Evolutionary conservation across 2,329 filamentous ascomycete species (phyloP), one percentile per base, ranked within the genome.

Genomic region (Monosporascus sp.): DNA sequence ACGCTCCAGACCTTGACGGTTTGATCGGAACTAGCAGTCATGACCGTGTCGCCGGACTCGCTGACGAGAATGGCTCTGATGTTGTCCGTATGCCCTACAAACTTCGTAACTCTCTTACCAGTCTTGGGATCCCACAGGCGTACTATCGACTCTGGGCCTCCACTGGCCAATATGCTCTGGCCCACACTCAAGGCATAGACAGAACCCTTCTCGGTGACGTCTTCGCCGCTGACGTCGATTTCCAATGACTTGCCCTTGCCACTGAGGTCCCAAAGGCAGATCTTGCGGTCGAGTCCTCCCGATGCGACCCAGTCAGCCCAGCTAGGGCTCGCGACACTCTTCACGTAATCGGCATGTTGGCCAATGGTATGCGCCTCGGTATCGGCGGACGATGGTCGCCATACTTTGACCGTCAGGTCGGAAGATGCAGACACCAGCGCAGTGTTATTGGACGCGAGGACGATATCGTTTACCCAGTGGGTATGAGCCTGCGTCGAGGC

Each of bases 1-100:
- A 97, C 86, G 60, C 92, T 97, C 94, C 94, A 99, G 54, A 97
- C 85, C 74, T 99, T 99, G 75, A 99, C 87, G 0, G 94, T 97
- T 72, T 96, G 91, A 69, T 99, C 94, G 1, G 93, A 93, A 62
- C 92, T 96, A 15, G 91, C 92, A 1, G 93, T 96, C 78, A 99
- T 83, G 62, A 99, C 89, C 41, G 86, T 95, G 67, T 96, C 91
- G 40, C 91, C 92, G 55, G 89, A 85, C 61, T 93, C 85, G 63
- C 90, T 96, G 59, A 99, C 85, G 50, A 99, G 77, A 57, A 99
- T 91, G 62, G 93, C 88, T 48, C 94, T 86, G 60, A 99, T 87
- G 60, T 93, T 97, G 76, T 96, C 92, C 20, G 93, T 95, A 69
- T 99, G 94, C 5, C 94, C 94, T 22, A 97, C 91, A 60, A 99